Evolutionary conservation across 352 stramenopile species (phyloP).

Genomic region (Pythium chondricola): DNA sequence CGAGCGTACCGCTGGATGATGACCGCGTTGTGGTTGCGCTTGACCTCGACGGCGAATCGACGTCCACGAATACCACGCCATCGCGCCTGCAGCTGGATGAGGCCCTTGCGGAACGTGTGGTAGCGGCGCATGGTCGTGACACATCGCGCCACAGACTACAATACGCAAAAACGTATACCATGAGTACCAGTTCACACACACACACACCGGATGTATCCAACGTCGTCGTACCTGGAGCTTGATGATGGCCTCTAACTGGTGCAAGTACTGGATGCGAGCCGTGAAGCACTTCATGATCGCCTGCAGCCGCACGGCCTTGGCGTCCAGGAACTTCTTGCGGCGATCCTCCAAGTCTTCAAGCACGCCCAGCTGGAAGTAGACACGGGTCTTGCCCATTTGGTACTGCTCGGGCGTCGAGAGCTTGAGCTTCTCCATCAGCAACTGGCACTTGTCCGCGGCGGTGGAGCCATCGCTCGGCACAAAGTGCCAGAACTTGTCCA

Average conservation of each 20-base stretch:
- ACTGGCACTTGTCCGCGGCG: conserved; percentile 55
- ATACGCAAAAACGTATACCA: background rate
- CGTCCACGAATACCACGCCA: conserved; percentile 69
- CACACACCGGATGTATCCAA: background rate
- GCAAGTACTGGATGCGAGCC: conserved; percentile 69
- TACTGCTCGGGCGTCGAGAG: conserved; percentile 66
- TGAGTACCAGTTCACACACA: background rate
- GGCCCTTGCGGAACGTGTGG: conserved; percentile 71
- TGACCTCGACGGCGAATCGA: conserved; percentile 60
- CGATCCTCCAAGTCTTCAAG: conserved; percentile 83
- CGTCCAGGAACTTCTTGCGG: conserved; percentile 80
- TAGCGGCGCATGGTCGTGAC: conserved; percentile 80
- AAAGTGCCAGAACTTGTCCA: conserved; percentile 83
- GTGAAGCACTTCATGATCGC: conserved; percentile 75
- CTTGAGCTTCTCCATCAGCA: conserved; percentile 80
- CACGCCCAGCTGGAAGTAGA: conserved; percentile 84
- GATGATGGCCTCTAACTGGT: conserved; percentile 68
- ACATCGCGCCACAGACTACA: conserved; percentile 68
- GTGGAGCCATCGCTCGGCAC: conserved; percentile 53
- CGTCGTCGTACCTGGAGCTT: conserved; percentile 50
- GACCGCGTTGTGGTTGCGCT: conserved; percentile 76
- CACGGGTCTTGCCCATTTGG: conserved; percentile 81
- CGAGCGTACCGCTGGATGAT: conserved; percentile 80
- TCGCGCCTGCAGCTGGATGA: conserved; percentile 54
- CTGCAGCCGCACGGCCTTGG: conserved; percentile 72